These are phyloP conservation scores for Cicer chorassanicum DNA, from an alignment of 306 rosid genomes.

Conservation along the genomic window DNA sequence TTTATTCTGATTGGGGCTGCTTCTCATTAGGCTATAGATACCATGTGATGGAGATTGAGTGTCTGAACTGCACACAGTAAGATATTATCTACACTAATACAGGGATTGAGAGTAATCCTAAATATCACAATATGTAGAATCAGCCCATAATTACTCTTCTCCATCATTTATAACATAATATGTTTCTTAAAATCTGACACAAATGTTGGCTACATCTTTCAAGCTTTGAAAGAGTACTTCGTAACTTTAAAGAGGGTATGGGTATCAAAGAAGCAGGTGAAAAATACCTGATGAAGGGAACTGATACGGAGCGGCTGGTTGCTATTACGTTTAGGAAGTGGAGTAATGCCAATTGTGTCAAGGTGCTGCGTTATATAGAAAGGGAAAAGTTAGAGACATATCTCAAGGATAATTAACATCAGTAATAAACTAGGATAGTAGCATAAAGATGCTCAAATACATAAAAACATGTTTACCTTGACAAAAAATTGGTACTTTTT, in stretches of 20 bases:
- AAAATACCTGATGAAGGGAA: conserved; percentile 92
- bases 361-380: conserved; percentile 67
- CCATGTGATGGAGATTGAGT: not conserved
- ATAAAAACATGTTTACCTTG: conserved; percentile 59
- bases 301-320: conserved; percentile 88
- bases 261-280: conserved; percentile 1
- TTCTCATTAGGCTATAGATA: not conserved
- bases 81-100: not conserved
- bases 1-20: not conserved
- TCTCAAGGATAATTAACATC: conserved; percentile 11
- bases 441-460: conserved; percentile 30
- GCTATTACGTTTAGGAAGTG: conserved; percentile 88
- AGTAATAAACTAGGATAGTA: conserved; percentile 25
- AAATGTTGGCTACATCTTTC: conserved; percentile 14
- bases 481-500: conserved; percentile 82
- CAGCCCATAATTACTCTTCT: not conserved
- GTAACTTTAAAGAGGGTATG: not conserved
- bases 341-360: conserved; percentile 77
- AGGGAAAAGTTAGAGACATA: conserved; percentile 13
- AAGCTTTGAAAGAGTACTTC: not conserved
- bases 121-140: not conserved
- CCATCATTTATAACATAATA: not conserved
- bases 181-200: not conserved
- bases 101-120: not conserved
- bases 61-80: not conserved